Evolutionary conservation across 139 green algal species (phyloP).

Genomic region (Chlamydomonas sp.): DNA sequence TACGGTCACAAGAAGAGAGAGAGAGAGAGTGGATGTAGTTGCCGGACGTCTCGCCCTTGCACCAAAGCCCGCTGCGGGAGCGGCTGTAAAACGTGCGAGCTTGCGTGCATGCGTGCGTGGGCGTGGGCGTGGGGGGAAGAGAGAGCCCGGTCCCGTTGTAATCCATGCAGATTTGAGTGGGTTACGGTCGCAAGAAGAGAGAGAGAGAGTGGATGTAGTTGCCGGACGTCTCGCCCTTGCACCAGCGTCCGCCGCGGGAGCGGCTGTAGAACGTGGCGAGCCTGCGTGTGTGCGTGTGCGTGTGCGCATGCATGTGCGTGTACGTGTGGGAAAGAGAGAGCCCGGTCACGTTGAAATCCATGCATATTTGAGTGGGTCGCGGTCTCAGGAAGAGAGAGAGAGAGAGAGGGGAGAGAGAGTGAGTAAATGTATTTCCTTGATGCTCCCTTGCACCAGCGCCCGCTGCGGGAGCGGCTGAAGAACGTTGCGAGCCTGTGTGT

Average conservation of each 20-base stretch:
- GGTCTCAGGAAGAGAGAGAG: too few species aligned
- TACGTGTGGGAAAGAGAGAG: neutral
- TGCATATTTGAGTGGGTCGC: too few species aligned
- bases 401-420: too few species aligned
- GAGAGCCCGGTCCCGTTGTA: neutral
- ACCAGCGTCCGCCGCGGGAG: conserved; percentile 84
- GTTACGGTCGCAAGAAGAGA: too few species aligned
- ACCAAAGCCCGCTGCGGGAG: conserved; percentile 83
- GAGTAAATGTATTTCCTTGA: conserved; percentile 85
- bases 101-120: too few species aligned
- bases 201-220: conserved; percentile 97
- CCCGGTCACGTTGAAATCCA: neutral
- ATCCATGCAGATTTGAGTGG: neutral
- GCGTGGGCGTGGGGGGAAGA: neutral
- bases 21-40: too few species aligned
- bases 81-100: conserved; percentile 97
- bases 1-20: too few species aligned
- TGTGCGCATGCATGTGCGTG: neutral
- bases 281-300: too few species aligned
- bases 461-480: conserved; percentile 81
- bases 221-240: conserved; percentile 93
- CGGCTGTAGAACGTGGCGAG: conserved; percentile 94
- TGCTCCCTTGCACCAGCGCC: conserved; percentile 95
- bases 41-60: conserved; percentile 92
- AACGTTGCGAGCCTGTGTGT: conserved; percentile 85